Conservation (phyloP, 352 stramenopile genomes). For the Pythium plurisporium region DNA sequence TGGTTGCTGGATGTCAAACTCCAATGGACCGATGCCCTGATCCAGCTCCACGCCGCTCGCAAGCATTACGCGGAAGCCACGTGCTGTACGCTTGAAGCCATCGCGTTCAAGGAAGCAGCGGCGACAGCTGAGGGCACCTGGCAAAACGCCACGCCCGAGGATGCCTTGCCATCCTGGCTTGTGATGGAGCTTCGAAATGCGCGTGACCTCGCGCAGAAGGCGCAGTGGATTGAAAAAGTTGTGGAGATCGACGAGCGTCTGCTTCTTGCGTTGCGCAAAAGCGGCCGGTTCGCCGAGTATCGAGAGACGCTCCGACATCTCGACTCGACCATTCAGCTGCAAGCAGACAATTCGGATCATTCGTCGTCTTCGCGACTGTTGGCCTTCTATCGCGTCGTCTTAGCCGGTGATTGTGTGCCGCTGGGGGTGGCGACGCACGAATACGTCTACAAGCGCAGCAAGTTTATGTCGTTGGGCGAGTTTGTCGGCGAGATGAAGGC, state of each 20-base stretch:
- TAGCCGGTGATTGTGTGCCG: slow-evolving; percentile 50
- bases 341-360: slow-evolving; percentile 14
- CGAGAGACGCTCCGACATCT: slow-evolving; percentile 43
- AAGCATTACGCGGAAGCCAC: slow-evolving; percentile 51
- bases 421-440: slow-evolving; percentile 35
- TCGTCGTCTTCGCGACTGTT: slow-evolving; percentile 2
- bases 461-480: slow-evolving; percentile 61
- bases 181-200: slow-evolving; percentile 38
- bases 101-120: slow-evolving; percentile 30
- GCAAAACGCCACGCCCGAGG: background rate
- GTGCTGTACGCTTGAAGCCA: slow-evolving; percentile 45
- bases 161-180: slow-evolving; percentile 19
- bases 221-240: slow-evolving; percentile 46
- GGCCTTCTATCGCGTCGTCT: slow-evolving; percentile 55
- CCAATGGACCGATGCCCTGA: slow-evolving; percentile 53
- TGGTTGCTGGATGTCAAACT: slow-evolving; percentile 59
- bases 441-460: slow-evolving; percentile 74
- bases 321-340: slow-evolving; percentile 26
- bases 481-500: slow-evolving; percentile 62
- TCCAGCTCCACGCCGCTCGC: slow-evolving; percentile 42
- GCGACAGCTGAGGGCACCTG: background rate
- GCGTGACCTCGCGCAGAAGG: slow-evolving; percentile 34
- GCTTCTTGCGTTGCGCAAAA: slow-evolving; percentile 32
- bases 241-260: slow-evolving; percentile 54
- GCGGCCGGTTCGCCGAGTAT: slow-evolving; percentile 40